Conservation (phyloP, 2,329 filamentous ascomycete genomes). For the Colletotrichum melonis region DNA sequence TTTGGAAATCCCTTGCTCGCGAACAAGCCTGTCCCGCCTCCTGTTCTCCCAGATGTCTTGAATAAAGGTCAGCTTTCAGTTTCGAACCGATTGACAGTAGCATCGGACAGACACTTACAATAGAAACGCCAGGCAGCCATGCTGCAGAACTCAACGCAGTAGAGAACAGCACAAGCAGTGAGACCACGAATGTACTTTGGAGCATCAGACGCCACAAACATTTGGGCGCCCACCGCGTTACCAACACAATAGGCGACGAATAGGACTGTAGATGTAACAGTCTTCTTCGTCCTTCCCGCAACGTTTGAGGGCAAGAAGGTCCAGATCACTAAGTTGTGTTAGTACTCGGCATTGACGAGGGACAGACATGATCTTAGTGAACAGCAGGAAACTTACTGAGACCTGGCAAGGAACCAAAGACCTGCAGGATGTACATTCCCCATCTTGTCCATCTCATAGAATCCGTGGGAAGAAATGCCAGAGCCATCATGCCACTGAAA, state of each 20-base stretch:
- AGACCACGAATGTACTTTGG: constrained; percentile 37
- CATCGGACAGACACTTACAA: constrained; percentile 33
- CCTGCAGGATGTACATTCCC: constrained; percentile 46
- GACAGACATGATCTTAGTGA: no score
- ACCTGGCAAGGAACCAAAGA: constrained; percentile 41
- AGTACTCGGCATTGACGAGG: no score
- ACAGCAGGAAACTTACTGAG: constrained; percentile 35
- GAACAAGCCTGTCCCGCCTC: constrained; percentile 38
- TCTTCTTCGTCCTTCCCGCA: constrained; percentile 52
- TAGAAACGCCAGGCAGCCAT: constrained; percentile 42
- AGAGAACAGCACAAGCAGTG: constrained; percentile 41
- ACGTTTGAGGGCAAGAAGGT: constrained; percentile 50
- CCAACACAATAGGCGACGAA: constrained; percentile 41
- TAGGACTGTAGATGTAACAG: constrained; percentile 39
- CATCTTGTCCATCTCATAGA: constrained; percentile 44
- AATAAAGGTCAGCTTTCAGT: not conserved
- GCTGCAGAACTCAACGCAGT: constrained; percentile 41
- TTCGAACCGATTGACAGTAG: not conserved
- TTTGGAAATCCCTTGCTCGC: constrained; percentile 39
- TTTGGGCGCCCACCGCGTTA: constrained; percentile 39
- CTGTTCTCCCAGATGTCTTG: constrained; percentile 43
- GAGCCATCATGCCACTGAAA: constrained; percentile 45
- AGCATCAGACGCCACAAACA: constrained; percentile 28
- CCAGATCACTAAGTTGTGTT: constrained; percentile 42
- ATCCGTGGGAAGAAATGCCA: constrained; percentile 42